phyloP scores from a whole-genome alignment of 2,329 filamentous ascomycete genomes.

The Ceratocystis albifundus region DNA sequence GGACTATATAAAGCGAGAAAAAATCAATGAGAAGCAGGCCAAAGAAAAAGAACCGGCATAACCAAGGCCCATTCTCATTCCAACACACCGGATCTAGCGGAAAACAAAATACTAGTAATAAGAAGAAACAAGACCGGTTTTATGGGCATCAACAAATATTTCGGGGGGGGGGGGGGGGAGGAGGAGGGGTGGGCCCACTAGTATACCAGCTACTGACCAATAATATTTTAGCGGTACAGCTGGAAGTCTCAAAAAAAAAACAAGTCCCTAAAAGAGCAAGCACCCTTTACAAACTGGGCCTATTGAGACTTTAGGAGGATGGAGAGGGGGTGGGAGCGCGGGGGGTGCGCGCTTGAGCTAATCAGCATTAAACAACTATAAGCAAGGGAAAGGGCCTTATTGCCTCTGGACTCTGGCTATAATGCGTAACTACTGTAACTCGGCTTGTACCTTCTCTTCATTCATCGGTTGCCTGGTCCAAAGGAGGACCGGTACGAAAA shows the following conservation, averaged over 20 bases:
- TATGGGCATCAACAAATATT: not conserved
- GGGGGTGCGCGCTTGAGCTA: not conserved
- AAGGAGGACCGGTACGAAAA: not conserved
- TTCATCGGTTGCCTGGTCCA: not conserved
- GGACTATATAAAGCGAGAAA: not conserved
- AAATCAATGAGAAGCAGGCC: not conserved
- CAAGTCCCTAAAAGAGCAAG: not conserved
- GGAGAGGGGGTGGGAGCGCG: no score
- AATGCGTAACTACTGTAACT: not conserved
- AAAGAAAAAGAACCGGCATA: not conserved
- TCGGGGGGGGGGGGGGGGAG: not conserved
- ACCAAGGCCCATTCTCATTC: not conserved
- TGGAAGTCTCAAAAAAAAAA: slow-evolving; percentile 5
- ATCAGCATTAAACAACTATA: slow-evolving; percentile 9
- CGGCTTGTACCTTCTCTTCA: not conserved
- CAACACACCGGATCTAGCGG: not conserved
- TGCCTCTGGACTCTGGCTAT: no score
- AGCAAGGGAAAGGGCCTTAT: slow-evolving; percentile 3
- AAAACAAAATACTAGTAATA: not conserved
- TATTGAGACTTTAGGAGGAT: not conserved
- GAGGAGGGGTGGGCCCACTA: not conserved
- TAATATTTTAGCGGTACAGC: slow-evolving; percentile 7
- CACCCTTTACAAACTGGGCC: not conserved
- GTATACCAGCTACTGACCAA: not conserved
- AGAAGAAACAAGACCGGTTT: not conserved